These are phyloP conservation scores for Pestalotiopsis fici DNA, from an alignment of 2,329 filamentous ascomycete genomes.

Conservation along the genomic window DNA sequence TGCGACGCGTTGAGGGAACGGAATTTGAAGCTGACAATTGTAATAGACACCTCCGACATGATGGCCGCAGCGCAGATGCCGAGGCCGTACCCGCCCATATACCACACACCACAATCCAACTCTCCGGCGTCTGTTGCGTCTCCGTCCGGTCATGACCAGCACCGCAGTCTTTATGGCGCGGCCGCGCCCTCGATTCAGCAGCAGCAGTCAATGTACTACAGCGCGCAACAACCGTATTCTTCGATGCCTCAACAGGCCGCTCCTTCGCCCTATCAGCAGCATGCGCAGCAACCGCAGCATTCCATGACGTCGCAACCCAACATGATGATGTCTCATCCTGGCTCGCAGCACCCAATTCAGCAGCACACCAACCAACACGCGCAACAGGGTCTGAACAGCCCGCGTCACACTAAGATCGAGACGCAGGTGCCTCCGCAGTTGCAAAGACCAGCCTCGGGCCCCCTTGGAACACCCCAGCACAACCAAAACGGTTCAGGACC, in stretches of 20 bases:
- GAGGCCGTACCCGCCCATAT: slow-evolving; percentile 86
- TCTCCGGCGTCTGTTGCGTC: slow-evolving; percentile 93
- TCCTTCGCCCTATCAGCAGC: slow-evolving; percentile 63
- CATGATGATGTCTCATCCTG: slow-evolving; percentile 67
- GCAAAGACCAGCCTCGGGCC: slow-evolving; percentile 56
- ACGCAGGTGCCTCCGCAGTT: slow-evolving; percentile 62
- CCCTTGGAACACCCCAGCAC: slow-evolving; percentile 45
- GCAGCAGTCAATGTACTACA: slow-evolving; percentile 79
- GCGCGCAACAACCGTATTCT: slow-evolving; percentile 60
- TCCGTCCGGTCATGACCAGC: slow-evolving; percentile 84
- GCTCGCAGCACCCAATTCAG: slow-evolving; percentile 57
- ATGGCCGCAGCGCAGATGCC: slow-evolving; percentile 71
- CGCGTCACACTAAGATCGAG: slow-evolving; percentile 63
- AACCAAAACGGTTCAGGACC: slow-evolving; percentile 42
- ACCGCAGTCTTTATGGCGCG: slow-evolving; percentile 83
- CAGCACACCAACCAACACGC: slow-evolving; percentile 61
- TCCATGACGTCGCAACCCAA: slow-evolving; percentile 65
- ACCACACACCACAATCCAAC: slow-evolving; percentile 93
- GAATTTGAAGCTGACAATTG: slow-evolving; percentile 17
- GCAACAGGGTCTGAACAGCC: slow-evolving; percentile 60
- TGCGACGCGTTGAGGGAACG: slow-evolving; percentile 7
- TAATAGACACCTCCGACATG: slow-evolving; percentile 61
- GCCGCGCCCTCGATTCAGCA: slow-evolving; percentile 72
- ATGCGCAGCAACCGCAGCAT: slow-evolving; percentile 54
- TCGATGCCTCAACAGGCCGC: slow-evolving; percentile 66